Base-by-base conservation (phyloP, 768 basidiomycete species). In the Tricholoma hemisulphureum region DNA sequence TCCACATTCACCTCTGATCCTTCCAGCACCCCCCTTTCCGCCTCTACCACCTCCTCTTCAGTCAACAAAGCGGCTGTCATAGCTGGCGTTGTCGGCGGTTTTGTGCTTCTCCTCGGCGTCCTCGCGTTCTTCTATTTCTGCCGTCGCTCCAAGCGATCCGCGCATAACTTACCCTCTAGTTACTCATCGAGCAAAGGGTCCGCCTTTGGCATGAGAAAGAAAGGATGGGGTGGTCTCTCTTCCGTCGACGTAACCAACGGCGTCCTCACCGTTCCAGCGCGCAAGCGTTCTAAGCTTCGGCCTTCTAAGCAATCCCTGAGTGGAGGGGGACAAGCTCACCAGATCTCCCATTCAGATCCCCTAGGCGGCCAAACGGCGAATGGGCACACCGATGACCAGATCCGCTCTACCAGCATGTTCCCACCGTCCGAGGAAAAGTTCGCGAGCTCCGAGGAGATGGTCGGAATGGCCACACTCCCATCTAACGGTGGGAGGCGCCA, bases 81-180 rank as follows among this genome's bases (percentile, higher is more conserved):
- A 5, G 87, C 85, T 2, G 79, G 79, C 23, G 76, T 81, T 18
- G 60, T 86, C 3, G 85, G 82, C 4, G 81, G 75, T 2, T 63
- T 76, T 2, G 77, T 69, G 13, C 54, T 83, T 29, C 41, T 75
- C 7, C 62, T 71, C 26, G 61, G 60, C 4, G 59, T 79, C 20
- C 63, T 73, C 14, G 64, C 71, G 6, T 52, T 76, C 55, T 71
- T 74, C 58, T 56, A 75, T 32, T 73, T 26, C 53, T 34, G 35
- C 54, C 9, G 20, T 6, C 51, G 58, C n/a, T 37, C 24, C 31
- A 24, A 39, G 32, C 61, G 61, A 32, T 39, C 20, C 24, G 2
- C 20, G 6, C 51, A 23, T 2, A 54, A 53, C 13, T 18, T 14
- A 6, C 29, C 35, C 20, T 20, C 18, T 14, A 39, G 29, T 4